Percentiles rank a stretch among this genome's conserved stretches.
Evolutionary conservation across 2,329 filamentous ascomycete genomes (phyloP).

Genomic region (Paraphoma chrysanthemicola): DNA sequence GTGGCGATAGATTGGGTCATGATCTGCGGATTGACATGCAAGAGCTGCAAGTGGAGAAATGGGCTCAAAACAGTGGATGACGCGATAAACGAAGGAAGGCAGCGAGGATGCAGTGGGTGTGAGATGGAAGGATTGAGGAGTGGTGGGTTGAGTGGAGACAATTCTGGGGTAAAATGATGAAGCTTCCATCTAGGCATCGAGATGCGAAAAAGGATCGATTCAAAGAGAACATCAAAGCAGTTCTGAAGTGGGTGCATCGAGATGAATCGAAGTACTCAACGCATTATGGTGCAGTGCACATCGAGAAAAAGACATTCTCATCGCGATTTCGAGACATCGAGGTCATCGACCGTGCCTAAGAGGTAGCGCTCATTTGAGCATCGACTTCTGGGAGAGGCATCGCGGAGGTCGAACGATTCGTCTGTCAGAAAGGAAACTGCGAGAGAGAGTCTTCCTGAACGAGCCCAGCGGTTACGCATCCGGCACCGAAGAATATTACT

Average conservation of each 20-base stretch:
- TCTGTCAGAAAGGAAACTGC: no score
- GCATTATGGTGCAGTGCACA: neutral
- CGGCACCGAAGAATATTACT: no score
- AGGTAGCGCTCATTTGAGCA: neutral
- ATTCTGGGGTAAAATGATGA: neutral
- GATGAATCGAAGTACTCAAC: neutral
- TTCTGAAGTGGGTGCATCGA: neutral
- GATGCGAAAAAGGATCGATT: neutral
- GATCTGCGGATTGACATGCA: slow-evolving; percentile 5
- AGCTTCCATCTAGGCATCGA: neutral
- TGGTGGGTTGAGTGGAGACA: neutral
- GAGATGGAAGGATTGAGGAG: neutral
- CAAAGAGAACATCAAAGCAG: neutral
- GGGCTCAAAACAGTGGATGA: neutral
- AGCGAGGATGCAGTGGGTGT: neutral
- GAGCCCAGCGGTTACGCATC: no score
- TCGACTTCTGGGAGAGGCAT: neutral
- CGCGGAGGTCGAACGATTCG: neutral
- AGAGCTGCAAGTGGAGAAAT: neutral
- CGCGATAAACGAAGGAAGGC: neutral
- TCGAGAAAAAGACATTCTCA: neutral
- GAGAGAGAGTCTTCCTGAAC: no score
- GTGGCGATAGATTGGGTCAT: slow-evolving; percentile 4
- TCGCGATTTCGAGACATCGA: neutral
- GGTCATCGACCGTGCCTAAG: no score